These are phyloP conservation scores for Phytophthora pini DNA, from an alignment of 352 stramenopile genomes.

Conservation along the genomic window DNA sequence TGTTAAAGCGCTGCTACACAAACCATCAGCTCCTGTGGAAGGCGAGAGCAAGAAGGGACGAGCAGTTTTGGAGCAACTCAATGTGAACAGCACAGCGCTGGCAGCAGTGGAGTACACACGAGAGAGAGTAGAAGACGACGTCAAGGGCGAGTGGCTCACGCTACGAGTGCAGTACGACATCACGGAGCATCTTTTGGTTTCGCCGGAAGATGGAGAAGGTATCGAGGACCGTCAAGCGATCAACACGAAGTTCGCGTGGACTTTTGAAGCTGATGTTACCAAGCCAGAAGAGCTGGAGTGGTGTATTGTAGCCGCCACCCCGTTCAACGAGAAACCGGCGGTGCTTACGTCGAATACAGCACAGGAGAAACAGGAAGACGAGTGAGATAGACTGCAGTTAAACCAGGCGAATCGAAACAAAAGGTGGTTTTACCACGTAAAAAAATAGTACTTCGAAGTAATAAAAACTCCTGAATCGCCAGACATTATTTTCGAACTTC, in stretches of 20 bases:
- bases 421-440: too few relatives aligned
- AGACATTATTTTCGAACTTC: too few relatives aligned
- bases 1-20: conserved; percentile 33
- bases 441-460: too few relatives aligned
- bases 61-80: conserved; percentile 50
- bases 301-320: conserved; percentile 43
- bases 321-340: conserved; percentile 43
- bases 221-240: conserved; percentile 56
- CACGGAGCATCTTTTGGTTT: conserved; percentile 50
- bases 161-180: conserved; percentile 56
- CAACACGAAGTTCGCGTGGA: conserved; percentile 61
- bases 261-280: conserved; percentile 64
- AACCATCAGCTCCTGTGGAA: conserved; percentile 32
- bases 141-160: conserved; percentile 52
- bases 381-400: neutral
- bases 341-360: conserved; percentile 19
- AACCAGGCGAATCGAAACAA: too few relatives aligned
- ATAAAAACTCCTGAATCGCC: too few relatives aligned
- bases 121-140: conserved; percentile 19
- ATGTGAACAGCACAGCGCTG: conserved; percentile 45
- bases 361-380: conserved; percentile 4
- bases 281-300: conserved; percentile 44
- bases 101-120: conserved; percentile 55
- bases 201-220: conserved; percentile 12
- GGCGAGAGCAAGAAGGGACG: conserved; percentile 2